A percentile compares a stretch with the other conserved stretches of the same genome.
Conservation (phyloP, 2,329 filamentous ascomycete genomes). For the Volutella citrinella region DNA sequence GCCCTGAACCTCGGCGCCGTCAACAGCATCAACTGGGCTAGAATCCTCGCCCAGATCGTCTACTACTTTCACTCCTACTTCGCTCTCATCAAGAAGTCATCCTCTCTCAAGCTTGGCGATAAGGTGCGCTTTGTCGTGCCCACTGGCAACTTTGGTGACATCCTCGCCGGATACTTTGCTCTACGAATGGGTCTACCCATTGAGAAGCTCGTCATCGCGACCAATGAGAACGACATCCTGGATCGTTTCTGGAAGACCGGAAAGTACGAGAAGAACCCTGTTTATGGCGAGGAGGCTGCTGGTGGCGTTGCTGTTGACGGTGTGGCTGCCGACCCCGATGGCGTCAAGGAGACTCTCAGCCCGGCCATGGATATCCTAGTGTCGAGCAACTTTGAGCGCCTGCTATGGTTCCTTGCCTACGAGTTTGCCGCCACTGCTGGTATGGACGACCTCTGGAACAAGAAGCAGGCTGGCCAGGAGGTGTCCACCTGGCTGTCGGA, state of each 20-base stretch:
- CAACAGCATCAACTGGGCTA: constrained; percentile 95
- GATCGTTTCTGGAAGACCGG: constrained; percentile 93
- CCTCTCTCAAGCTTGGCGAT: constrained; percentile 60
- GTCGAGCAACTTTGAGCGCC: constrained; percentile 91
- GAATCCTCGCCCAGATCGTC: constrained; percentile 93
- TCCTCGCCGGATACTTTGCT: constrained; percentile 90
- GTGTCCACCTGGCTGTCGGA: constrained; percentile 76
- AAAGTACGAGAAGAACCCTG: constrained; percentile 80
- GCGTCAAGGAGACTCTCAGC: constrained; percentile 86
- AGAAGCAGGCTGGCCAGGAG: constrained; percentile 69
- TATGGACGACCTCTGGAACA: constrained; percentile 64
- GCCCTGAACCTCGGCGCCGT: constrained; percentile 84
- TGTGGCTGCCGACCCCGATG: constrained; percentile 62
- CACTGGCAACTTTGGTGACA: constrained; percentile 95
- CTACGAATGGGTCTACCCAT: constrained; percentile 83
- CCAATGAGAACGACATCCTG: constrained; percentile 97
- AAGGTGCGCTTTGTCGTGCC: constrained; percentile 84
- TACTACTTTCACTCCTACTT: constrained; percentile 99
- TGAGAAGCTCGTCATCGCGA: constrained; percentile 87
- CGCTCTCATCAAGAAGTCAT: constrained; percentile 61
- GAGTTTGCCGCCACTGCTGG: constrained; percentile 59
- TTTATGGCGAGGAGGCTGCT: constrained; percentile 54
- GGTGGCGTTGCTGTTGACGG: constrained; percentile 64
- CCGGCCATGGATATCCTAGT: constrained; percentile 98
- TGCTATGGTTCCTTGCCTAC: constrained; percentile 90